Evolutionary conservation across 169 alveolate genomes (phyloP), one percentile per base, ranked within the genome.

Genomic region (Toxoplasma gondii): DNA sequence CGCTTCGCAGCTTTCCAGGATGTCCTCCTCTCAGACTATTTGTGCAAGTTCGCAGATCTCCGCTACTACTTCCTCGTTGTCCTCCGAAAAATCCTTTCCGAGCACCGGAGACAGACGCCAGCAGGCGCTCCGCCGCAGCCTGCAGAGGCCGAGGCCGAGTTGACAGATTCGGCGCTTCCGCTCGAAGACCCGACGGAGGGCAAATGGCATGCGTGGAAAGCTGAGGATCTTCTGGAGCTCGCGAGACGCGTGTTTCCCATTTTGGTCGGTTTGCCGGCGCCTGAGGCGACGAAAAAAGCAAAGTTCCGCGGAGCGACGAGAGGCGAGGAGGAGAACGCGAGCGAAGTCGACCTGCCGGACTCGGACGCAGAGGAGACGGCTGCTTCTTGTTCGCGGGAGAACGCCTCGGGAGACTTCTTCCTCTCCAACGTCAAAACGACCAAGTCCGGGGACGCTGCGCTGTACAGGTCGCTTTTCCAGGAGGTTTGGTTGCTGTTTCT

Each of bases 1-100:
- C 16, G 38, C 93, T 19, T 43, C 67, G 45, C 29, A 49, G 78
- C 64, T 88, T 24, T n/a, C 92, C 19, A 74, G 53, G 54, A 87
- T 1, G n/a, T 58, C 29, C 27, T 92, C 22, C 36, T 74, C 36
- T 5, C 44, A 19, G 91, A 83, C 34, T 74, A 90, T n/a, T 36
- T 81, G 58, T 34, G 36, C 45, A 43, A 39, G 69, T 88, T 44
- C 54, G 39, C 87, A n/a, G 86, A 84, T 39, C 70, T 95, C 31
- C 92, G 95, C 69, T 95, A 92, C 86, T 92, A 92, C 70, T 58
- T 80, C 19, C 70, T 94, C 29, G 88, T 91, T 10, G 81, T 80
- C 44, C 31, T 49, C 24, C n/a, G 94, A 16, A 94, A 91, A 34
- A 94, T 94, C 12, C 45, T 94, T 0, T 38, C 88, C 16, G 96